Evolutionary conservation across 768 basidiomycete genomes (phyloP).

Genomic region (Basidioascus undulatus): DNA sequence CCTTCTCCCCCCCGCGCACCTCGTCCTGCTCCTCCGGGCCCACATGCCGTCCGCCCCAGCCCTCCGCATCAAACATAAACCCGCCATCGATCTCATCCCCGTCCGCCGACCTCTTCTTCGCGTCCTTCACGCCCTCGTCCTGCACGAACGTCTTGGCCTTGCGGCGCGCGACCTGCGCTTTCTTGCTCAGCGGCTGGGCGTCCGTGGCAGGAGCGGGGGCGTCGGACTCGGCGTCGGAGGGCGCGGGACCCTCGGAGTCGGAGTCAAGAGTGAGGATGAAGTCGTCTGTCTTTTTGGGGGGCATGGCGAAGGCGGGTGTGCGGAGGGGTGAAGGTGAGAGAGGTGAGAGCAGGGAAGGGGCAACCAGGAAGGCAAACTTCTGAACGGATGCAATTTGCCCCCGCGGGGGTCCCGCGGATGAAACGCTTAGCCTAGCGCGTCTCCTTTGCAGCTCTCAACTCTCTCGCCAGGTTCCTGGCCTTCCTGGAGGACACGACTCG

Average conservation of each 20-base stretch:
- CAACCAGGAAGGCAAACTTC: too few species aligned
- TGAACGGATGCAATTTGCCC: too few species aligned
- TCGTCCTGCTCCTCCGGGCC: slow-evolving; percentile 6
- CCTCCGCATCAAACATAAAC: slow-evolving; percentile 12
- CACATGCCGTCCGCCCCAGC: slow-evolving; percentile 7
- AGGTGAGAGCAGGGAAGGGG: too few species aligned
- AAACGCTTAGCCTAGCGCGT: too few species aligned
- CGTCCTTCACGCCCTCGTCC: slow-evolving; percentile 2
- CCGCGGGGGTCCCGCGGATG: too few species aligned
- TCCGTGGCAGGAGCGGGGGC: not conserved
- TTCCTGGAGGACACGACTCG: too few species aligned
- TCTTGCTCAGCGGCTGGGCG: slow-evolving; percentile 2
- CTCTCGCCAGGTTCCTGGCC: too few species aligned
- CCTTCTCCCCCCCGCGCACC: slow-evolving; percentile 5
- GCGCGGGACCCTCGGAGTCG: slow-evolving; percentile 9
- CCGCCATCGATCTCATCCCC: slow-evolving; percentile 6
- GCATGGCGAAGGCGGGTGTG: too few species aligned
- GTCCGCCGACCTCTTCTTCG: too few species aligned
- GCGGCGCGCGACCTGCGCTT: not conserved
- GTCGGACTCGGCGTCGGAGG: not conserved
- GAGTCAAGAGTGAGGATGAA: slow-evolving; percentile 13
- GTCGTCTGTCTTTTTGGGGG: too few species aligned
- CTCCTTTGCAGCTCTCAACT: too few species aligned
- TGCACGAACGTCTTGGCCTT: not conserved
- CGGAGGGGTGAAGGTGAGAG: too few species aligned